These are phyloP conservation scores for Fusarium napiforme DNA, from an alignment of 2,329 filamentous ascomycete species.

Conservation along the genomic window DNA sequence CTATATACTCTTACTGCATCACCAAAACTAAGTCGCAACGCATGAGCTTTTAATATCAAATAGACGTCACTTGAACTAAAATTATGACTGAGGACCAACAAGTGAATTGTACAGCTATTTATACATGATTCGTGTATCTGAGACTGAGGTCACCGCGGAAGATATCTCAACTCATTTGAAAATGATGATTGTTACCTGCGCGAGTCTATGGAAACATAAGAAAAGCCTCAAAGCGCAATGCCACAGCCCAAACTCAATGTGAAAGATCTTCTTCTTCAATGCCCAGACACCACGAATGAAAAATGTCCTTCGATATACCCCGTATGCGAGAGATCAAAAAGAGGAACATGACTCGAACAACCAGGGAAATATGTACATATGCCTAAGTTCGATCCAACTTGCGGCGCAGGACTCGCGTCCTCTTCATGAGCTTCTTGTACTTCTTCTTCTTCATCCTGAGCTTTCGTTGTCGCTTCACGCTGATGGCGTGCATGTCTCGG, in stretches of 20 bases:
- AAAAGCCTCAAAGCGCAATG: slow-evolving; percentile 47
- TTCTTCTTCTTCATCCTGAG: slow-evolving; percentile 99
- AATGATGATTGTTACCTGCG: slow-evolving; percentile 49
- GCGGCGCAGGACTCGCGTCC: slow-evolving; percentile 86
- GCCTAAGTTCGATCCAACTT: slow-evolving; percentile 77
- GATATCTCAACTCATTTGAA: slow-evolving; percentile 39
- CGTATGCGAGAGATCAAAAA: slow-evolving; percentile 24
- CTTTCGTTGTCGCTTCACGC: slow-evolving; percentile 90
- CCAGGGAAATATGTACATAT: slow-evolving; percentile 43
- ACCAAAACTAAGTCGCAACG: not conserved
- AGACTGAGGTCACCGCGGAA: slow-evolving; percentile 29
- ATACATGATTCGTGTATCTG: slow-evolving; percentile 37
- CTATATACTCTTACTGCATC: not conserved
- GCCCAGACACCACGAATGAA: slow-evolving; percentile 46
- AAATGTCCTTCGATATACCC: slow-evolving; percentile 42
- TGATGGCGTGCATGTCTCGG: slow-evolving; percentile 80
- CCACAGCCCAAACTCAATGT: slow-evolving; percentile 38
- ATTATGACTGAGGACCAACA: slow-evolving; percentile 3
- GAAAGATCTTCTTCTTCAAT: slow-evolving; percentile 45
- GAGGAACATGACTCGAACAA: slow-evolving; percentile 37
- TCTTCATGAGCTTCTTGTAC: slow-evolving; percentile 99
- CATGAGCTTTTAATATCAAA: not conserved
- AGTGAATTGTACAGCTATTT: slow-evolving; percentile 42
- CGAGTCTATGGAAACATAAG: slow-evolving; percentile 48
- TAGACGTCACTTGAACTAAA: not conserved